phyloP scores from a whole-genome alignment of 768 basidiomycete genomes.

The Exidia glandulosa region DNA sequence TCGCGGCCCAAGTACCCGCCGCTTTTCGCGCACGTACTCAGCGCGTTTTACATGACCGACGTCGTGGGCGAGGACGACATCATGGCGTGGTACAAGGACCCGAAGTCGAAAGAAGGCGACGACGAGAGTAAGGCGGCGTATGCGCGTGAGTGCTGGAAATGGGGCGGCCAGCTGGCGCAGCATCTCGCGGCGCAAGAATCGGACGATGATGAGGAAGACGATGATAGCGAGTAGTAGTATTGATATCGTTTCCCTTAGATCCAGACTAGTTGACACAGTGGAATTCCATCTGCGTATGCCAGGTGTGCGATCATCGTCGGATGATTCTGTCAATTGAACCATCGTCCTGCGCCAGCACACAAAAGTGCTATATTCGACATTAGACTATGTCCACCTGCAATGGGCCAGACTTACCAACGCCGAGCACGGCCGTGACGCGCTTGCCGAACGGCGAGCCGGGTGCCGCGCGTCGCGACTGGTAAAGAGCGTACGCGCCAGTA shows the following conservation, averaged over 20 bases:
- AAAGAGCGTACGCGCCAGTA: conserved; percentile 57
- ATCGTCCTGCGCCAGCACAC: no score
- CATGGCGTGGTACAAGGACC: conserved; percentile 67
- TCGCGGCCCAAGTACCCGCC: conserved; percentile 48
- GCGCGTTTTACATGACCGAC: conserved; percentile 83
- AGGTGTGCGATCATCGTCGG: no score
- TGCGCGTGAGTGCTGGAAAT: conserved; percentile 4
- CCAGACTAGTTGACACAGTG: no score
- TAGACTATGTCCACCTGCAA: no score
- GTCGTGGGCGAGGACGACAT: conserved; percentile 86
- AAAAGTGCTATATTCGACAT: no score
- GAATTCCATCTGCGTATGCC: no score
- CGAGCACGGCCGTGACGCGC: conserved; percentile 47
- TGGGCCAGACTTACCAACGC: conserved; percentile 39
- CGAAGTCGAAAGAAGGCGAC: conserved; percentile 31
- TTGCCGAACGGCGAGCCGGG: conserved; percentile 54
- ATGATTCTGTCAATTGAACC: no score
- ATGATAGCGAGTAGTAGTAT: conserved; percentile 7
- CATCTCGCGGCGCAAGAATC: conserved; percentile 11
- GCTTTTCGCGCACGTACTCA: conserved; percentile 77
- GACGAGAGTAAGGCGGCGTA: conserved; percentile 14
- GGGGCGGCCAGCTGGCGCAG: conserved; percentile 14
- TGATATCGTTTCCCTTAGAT: no score
- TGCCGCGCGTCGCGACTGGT: conserved; percentile 48
- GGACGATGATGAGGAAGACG: conserved; percentile 14